A percentile compares a stretch with the other conserved stretches of the same genome.
phyloP scores from a whole-genome alignment of 805 yeast species.

The Zygoascus ofunaensis region DNA sequence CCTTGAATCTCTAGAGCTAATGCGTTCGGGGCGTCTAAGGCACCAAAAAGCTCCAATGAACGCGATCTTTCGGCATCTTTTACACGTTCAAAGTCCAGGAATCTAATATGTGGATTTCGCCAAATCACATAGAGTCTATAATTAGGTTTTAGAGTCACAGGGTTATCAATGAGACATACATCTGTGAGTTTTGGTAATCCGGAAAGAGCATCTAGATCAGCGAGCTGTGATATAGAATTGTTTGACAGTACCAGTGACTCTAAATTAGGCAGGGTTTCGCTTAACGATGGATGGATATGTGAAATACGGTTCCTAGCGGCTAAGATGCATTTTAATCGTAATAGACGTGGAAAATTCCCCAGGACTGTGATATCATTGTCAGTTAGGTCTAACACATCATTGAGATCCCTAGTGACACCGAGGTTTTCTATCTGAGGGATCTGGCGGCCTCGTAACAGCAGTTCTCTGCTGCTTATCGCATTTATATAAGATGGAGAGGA shows the following conservation, averaged over 20 bases:
- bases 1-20: slow-evolving; percentile 27
- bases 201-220: slow-evolving; percentile 34
- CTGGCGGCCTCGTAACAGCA: slow-evolving; percentile 33
- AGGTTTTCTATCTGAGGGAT: slow-evolving; percentile 39
- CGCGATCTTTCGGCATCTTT: slow-evolving; percentile 42
- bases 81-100: slow-evolving; percentile 62
- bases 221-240: slow-evolving; percentile 41
- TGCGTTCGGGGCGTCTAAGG: slow-evolving; percentile 22
- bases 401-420: slow-evolving; percentile 33
- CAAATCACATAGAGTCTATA: slow-evolving; percentile 56
- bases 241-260: slow-evolving; percentile 42
- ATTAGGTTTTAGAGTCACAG: slow-evolving; percentile 38
- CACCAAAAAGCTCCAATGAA: slow-evolving; percentile 40
- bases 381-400: slow-evolving; percentile 60
- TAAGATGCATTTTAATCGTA: slow-evolving; percentile 43
- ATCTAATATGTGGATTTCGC: slow-evolving; percentile 51
- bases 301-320: slow-evolving; percentile 55
- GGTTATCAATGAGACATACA: slow-evolving; percentile 51
- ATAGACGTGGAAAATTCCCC: slow-evolving; percentile 39
- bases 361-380: slow-evolving; percentile 60
- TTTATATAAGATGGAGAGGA: slow-evolving; percentile 45
- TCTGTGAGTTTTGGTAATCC: slow-evolving; percentile 37
- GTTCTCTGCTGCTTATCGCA: slow-evolving; percentile 34
- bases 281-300: slow-evolving; percentile 31
- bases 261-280: slow-evolving; percentile 38